Evolutionary conservation across 2,329 filamentous ascomycete genomes (phyloP), one percentile per base, ranked within the genome.

Genomic region (Aspergillus ustus): DNA sequence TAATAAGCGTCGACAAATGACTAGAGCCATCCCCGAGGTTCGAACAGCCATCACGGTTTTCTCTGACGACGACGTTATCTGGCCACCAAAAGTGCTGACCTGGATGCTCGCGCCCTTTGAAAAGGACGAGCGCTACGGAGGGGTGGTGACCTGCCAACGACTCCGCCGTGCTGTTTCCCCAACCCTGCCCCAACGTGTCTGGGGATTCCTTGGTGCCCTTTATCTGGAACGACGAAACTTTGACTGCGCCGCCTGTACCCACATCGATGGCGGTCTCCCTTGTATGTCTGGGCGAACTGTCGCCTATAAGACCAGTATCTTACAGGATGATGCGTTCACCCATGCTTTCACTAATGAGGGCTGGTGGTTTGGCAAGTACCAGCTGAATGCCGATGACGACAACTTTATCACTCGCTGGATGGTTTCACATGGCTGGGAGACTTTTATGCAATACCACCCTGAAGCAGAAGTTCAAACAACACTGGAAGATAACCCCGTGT

Each of bases 331-430:
- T 62, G 88, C 90, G 56, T 98, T 98, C 77, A 88, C 93, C 46
- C 86, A 93, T 66, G 91, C 89, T 50, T 97, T 98, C 82, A 93
- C 91, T 68, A 92, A 93, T 59, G 94, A 98, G 80, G 90, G 90
- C 69, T 97, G 92, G 92, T 84, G 85, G 78, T 82, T 78, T 65
- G 86, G 90, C 52, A 88, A 90, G 70, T 96, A 90, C 79, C 93
- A 93, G 72, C 85, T 98, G 63, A 97, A 97, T 73, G 93, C 94
- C 28, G 94, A 98, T 77, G 94, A 98, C 77, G 94, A 98, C 83
- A 98, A 98, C 80, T 98, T 97, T 80, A 92, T 98, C 70, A 97
- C 94, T 7, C 89, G 94, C 61, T 98, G 94, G 94, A 85, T 98
- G 72, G 93, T 97, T 69, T 91, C 88, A 66, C 90, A 97, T 80